Evolutionary conservation across 257 asterid genomes (phyloP).

Genomic region (Hygrophila difformis): DNA sequence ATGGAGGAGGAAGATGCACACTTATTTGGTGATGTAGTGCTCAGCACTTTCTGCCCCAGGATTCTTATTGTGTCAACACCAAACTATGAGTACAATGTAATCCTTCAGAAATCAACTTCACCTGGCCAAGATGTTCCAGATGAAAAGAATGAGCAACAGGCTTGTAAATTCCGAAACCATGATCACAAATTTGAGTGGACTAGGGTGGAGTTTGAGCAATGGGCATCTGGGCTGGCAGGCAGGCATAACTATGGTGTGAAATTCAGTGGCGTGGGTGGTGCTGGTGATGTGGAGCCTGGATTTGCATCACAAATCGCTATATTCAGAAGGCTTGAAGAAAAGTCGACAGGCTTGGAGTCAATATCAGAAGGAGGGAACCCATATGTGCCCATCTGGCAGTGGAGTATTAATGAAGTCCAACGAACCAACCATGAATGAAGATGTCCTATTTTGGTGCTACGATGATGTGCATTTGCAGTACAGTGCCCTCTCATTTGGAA

Average conservation of each 20-base stretch:
- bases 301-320: constrained; percentile 93
- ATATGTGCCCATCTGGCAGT: constrained; percentile 57
- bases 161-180: constrained; percentile 73
- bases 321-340: constrained; percentile 42
- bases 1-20: constrained; percentile 88
- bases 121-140: constrained; percentile 54
- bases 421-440: too few relatives aligned
- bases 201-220: constrained; percentile 55
- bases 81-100: constrained; percentile 79
- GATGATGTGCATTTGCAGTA: too few relatives aligned
- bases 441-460: too few relatives aligned
- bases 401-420: too few relatives aligned
- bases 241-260: constrained; percentile 54
- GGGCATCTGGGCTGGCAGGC: constrained; percentile 69
- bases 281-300: constrained; percentile 64
- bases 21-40: constrained; percentile 68
- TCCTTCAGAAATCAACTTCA: constrained; percentile 64
- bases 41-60: constrained; percentile 56
- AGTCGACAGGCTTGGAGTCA: constrained; percentile 15
- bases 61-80: constrained; percentile 87
- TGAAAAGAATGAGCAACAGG: constrained; percentile 40
- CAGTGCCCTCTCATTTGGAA: too few relatives aligned
- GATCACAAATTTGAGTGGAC: constrained; percentile 99
- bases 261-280: constrained; percentile 86
- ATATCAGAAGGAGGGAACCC: constrained; percentile 11